Evolutionary conservation across 83 land plant genomes (phyloP).

Genomic region (Thuja plicata): DNA sequence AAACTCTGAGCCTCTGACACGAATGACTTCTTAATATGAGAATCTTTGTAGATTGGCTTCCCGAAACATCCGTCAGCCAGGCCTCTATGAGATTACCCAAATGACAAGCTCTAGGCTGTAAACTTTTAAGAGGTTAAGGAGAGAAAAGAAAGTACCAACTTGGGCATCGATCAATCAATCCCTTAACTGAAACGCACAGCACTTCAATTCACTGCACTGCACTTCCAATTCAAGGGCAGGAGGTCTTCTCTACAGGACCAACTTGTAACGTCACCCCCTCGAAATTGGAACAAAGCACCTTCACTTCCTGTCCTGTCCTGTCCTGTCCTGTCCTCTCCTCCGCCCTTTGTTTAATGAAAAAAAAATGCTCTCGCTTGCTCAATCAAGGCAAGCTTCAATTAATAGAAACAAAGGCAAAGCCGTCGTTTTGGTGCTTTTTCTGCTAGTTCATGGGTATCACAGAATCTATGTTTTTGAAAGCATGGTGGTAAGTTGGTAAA

Average conservation of each 20-base stretch:
- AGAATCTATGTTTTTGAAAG: not conserved
- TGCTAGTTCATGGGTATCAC: no score
- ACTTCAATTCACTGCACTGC: no score
- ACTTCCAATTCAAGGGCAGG: not conserved
- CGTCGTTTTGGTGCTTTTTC: not conserved
- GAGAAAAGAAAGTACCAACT: not conserved
- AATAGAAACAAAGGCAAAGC: not conserved
- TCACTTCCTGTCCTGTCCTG: not conserved
- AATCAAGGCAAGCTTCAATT: not conserved
- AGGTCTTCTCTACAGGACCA: not conserved
- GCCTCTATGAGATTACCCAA: not conserved
- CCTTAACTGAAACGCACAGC: not conserved
- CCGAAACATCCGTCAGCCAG: not conserved
- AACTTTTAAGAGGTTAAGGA: not conserved
- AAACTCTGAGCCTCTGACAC: not conserved
- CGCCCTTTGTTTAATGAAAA: no score
- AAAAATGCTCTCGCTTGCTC: not conserved
- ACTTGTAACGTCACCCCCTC: not conserved
- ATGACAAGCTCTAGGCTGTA: no score
- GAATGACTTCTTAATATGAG: not conserved
- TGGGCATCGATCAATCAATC: not conserved
- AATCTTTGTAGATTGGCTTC: slow-evolving; percentile 7
- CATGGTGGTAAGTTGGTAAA: not conserved
- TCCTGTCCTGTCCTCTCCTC: not conserved
- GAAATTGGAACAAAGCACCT: not conserved